Evolutionary conservation across 805 yeast genomes (phyloP).

Genomic region (Yarrowia sp.): DNA sequence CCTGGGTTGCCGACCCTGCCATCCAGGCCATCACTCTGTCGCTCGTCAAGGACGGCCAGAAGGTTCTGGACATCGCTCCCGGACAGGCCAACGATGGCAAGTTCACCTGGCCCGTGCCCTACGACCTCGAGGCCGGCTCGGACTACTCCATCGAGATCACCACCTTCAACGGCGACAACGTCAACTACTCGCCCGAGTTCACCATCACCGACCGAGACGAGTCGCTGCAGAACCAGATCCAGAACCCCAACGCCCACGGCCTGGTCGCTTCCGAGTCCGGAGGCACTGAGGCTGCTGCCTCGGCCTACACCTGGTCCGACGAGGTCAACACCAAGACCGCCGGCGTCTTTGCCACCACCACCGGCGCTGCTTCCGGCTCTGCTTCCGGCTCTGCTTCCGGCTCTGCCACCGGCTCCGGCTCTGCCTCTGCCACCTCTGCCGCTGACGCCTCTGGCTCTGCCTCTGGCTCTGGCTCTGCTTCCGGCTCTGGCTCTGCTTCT

Average conservation of each 20-base stretch:
- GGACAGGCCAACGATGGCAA: slow-evolving; percentile 24
- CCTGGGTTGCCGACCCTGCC: slow-evolving; percentile 26
- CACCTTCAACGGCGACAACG: slow-evolving; percentile 25
- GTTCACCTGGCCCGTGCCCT: slow-evolving; percentile 24
- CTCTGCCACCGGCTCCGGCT: not conserved
- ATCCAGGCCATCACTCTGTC: slow-evolving; percentile 20
- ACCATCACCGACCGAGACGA: slow-evolving; percentile 19
- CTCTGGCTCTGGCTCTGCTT: not conserved
- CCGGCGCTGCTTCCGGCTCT: slow-evolving; percentile 2
- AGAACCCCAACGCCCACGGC: slow-evolving; percentile 28
- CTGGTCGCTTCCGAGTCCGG: slow-evolving; percentile 27
- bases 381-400: not conserved
- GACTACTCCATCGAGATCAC: slow-evolving; percentile 26
- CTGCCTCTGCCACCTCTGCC: not conserved
- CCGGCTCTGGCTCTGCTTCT: not conserved
- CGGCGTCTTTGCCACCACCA: slow-evolving; percentile 3
- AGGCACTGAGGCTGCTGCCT: slow-evolving; percentile 17
- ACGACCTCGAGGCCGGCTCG: slow-evolving; percentile 1
- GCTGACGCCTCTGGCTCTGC: not conserved
- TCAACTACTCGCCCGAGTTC: slow-evolving; percentile 24
- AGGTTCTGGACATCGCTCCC: slow-evolving; percentile 12
- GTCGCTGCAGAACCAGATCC: slow-evolving; percentile 21
- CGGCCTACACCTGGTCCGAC: slow-evolving; percentile 15
- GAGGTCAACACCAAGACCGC: slow-evolving; percentile 14
- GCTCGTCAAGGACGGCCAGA: slow-evolving; percentile 15